Conservation (phyloP, 2,329 filamentous ascomycete species). For the Diplodia corticola region DNA sequence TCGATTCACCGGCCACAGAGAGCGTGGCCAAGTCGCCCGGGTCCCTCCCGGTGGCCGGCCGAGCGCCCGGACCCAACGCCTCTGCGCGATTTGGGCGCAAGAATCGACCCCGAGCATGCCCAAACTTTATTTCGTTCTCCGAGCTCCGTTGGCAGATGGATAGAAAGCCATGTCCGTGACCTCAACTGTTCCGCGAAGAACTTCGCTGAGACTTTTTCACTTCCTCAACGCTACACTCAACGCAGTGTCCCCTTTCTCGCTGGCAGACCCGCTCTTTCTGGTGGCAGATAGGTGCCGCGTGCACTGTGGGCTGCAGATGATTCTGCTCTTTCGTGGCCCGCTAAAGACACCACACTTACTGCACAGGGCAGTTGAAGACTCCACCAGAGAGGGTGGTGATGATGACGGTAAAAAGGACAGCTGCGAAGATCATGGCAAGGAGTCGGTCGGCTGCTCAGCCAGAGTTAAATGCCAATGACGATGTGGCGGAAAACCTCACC, state of each 20-base stretch:
- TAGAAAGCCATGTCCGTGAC: neutral
- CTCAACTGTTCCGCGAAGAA: neutral
- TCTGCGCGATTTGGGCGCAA: neutral
- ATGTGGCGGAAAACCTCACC: too few species aligned
- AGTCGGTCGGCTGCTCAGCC: too few species aligned
- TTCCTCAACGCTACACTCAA: neutral
- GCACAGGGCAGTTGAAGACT: too few species aligned
- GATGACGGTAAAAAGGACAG: too few species aligned
- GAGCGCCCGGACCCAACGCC: neutral
- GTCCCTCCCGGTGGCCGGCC: neutral
- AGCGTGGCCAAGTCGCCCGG: neutral
- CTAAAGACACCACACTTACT: too few species aligned
- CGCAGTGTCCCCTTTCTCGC: neutral
- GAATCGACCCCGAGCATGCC: neutral
- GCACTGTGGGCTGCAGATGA: too few species aligned
- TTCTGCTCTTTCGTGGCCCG: too few species aligned
- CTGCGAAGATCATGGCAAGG: too few species aligned
- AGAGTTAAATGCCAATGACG: too few species aligned
- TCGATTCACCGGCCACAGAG: conserved; percentile 1
- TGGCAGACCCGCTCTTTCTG: too few species aligned
- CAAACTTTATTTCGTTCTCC: neutral
- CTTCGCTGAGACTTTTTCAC: neutral
- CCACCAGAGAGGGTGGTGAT: too few species aligned
- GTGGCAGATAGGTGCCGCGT: too few species aligned
- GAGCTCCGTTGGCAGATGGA: neutral